phyloP scores from a whole-genome alignment of 2,329 filamentous ascomycete genomes.

The Ascochyta lentis region DNA sequence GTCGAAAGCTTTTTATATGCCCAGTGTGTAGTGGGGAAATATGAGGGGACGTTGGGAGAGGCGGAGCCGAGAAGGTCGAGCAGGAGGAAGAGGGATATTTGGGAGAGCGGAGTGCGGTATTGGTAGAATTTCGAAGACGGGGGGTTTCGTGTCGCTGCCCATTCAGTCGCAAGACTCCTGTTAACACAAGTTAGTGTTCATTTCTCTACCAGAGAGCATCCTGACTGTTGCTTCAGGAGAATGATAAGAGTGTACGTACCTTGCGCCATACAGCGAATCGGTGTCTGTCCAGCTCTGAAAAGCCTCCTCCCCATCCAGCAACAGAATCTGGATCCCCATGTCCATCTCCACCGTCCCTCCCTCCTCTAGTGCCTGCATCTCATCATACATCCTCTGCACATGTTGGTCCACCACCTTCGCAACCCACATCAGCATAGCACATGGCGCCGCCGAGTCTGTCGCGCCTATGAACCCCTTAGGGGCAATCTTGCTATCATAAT shows the following conservation, averaged over 20 bases:
- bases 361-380: slow-evolving; percentile 63
- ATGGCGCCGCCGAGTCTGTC: slow-evolving; percentile 91
- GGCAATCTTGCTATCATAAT: slow-evolving; percentile 85
- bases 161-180: slow-evolving; percentile 75
- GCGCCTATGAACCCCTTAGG: slow-evolving; percentile 92
- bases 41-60: slow-evolving; percentile 77
- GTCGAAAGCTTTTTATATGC: slow-evolving; percentile 79
- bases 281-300: slow-evolving; percentile 79
- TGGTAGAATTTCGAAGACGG: slow-evolving; percentile 66
- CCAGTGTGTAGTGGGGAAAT: slow-evolving; percentile 92
- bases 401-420: slow-evolving; percentile 81
- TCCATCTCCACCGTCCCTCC: slow-evolving; percentile 72
- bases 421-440: slow-evolving; percentile 89
- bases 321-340: slow-evolving; percentile 84
- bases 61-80: slow-evolving; percentile 82
- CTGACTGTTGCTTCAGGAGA: background rate
- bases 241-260: slow-evolving; percentile 56
- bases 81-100: slow-evolving; percentile 89
- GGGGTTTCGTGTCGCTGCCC: slow-evolving; percentile 75
- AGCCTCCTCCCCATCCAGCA: slow-evolving; percentile 94
- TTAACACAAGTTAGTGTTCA: background rate
- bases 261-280: slow-evolving; percentile 88
- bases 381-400: slow-evolving; percentile 80
- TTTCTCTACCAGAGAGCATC: background rate
- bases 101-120: slow-evolving; percentile 76